A percentile compares a stretch with the other conserved stretches of the same genome.
Conservation (phyloP, 257 asterid genomes). For the Orobanche coerulescens region DNA sequence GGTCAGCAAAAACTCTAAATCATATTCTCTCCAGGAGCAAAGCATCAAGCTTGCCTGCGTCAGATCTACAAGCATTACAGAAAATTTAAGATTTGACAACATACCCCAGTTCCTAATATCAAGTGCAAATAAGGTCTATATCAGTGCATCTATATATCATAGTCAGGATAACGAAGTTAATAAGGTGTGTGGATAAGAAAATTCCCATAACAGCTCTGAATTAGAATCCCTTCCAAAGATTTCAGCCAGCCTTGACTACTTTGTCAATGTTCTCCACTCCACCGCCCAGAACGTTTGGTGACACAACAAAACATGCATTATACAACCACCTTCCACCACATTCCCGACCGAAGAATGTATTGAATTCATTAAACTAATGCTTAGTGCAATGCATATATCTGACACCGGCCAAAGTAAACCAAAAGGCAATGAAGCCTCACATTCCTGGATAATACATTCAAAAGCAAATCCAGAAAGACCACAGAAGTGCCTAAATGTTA, state of each 20-base stretch:
- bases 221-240: not conserved
- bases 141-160: not conserved
- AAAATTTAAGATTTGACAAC: not conserved
- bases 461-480: not conserved
- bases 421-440: not conserved
- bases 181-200: no score
- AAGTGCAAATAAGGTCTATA: not conserved
- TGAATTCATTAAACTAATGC: not conserved
- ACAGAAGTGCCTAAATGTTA: no score
- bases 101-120: not conserved
- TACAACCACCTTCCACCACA: not conserved
- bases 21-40: not conserved
- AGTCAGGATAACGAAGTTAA: not conserved
- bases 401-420: not conserved
- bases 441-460: not conserved
- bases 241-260: not conserved
- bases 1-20: conserved; percentile 17
- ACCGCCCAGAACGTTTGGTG: no score
- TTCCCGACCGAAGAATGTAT: not conserved
- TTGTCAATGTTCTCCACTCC: no score
- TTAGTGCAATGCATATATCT: not conserved
- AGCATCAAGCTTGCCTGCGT: conserved; percentile 1
- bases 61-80: conserved; percentile 10
- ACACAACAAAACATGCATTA: not conserved
- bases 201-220: not conserved